These are phyloP conservation scores for Cladosporium sp. DNA, from an alignment of 2,329 filamentous ascomycete species.

Conservation along the genomic window DNA sequence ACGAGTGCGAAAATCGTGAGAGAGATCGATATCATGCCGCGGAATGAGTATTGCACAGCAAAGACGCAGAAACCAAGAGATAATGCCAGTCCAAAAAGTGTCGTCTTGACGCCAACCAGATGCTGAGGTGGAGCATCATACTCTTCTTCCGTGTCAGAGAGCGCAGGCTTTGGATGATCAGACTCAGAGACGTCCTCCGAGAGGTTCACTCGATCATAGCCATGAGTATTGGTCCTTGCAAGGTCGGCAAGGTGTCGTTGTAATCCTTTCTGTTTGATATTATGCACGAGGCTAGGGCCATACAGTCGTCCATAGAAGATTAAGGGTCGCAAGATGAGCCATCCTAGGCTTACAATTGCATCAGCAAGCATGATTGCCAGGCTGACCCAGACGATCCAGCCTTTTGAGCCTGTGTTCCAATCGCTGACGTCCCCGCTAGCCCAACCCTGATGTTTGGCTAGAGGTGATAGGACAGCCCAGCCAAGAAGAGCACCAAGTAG, in stretches of 20 bases:
- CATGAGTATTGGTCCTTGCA: slow-evolving; percentile 30
- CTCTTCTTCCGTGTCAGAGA: slow-evolving; percentile 37
- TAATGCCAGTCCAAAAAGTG: slow-evolving; percentile 68
- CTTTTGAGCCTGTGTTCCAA: slow-evolving; percentile 91
- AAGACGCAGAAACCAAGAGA: slow-evolving; percentile 76
- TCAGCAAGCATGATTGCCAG: slow-evolving; percentile 96
- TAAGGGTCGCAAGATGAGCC: slow-evolving; percentile 65
- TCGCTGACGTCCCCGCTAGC: slow-evolving; percentile 80
- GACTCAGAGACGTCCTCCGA: slow-evolving; percentile 13
- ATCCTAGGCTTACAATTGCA: slow-evolving; percentile 79
- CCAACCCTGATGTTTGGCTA: slow-evolving; percentile 84
- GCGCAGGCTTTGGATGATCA: slow-evolving; percentile 10
- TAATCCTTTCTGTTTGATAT: slow-evolving; percentile 27
- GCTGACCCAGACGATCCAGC: slow-evolving; percentile 97
- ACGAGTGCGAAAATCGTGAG: slow-evolving; percentile 82
- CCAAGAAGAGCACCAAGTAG: slow-evolving; percentile 81
- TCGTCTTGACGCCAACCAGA: slow-evolving; percentile 67
- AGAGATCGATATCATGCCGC: slow-evolving; percentile 71
- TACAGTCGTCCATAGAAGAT: slow-evolving; percentile 44
- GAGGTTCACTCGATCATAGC: slow-evolving; percentile 37
- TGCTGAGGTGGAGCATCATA: slow-evolving; percentile 82
- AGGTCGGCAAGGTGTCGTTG: slow-evolving; percentile 31
- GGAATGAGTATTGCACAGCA: slow-evolving; percentile 80
- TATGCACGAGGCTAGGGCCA: slow-evolving; percentile 29
- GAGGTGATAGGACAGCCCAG: slow-evolving; percentile 84